phyloP scores from a whole-genome alignment of 805 yeast genomes.

The Kazachstania bromeliacearum region DNA sequence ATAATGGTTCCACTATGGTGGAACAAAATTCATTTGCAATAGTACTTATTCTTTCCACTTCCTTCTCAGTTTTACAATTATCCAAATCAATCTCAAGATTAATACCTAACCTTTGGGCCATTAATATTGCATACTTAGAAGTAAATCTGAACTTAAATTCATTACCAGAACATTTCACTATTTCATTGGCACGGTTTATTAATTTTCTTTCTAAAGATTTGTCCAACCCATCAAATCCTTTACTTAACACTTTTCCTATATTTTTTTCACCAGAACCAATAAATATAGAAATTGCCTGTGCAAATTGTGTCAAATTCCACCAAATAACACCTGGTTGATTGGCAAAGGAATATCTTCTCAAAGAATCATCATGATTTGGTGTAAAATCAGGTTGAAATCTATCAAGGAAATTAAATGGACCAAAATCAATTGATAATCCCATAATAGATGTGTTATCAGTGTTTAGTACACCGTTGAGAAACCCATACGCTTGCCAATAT shows the following conservation, averaged over 20 bases:
- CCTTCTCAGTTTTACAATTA: conserved; percentile 4
- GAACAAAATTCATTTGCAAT: conserved; percentile 15
- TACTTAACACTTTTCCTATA: conserved; percentile 31
- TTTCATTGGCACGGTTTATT: conserved; percentile 49
- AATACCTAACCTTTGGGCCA: conserved; percentile 66
- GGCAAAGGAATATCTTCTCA: conserved; percentile 63
- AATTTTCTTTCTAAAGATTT: conserved; percentile 44
- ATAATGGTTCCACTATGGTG: conserved; percentile 45
- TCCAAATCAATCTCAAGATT: conserved; percentile 15
- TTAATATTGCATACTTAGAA: conserved; percentile 43
- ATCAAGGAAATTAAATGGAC: conserved; percentile 90
- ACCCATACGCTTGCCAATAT: conserved; percentile 85
- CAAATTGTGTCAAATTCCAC: conserved; percentile 86
- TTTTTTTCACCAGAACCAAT: conserved; percentile 60
- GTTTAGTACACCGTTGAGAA: conserved; percentile 86
- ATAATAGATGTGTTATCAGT: conserved; percentile 89
- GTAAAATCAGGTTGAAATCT: conserved; percentile 72
- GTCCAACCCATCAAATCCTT: conserved; percentile 12
- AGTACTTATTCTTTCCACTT: conserved; percentile 7
- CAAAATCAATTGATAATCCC: conserved; percentile 86
- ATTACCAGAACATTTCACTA: conserved; percentile 56
- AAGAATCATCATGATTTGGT: conserved; percentile 81
- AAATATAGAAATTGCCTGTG: conserved; percentile 73
- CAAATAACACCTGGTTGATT: conserved; percentile 80
- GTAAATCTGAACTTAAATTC: conserved; percentile 58